These are phyloP conservation scores for Leishmania tarentolae DNA, from an alignment of 208 protist species.

Conservation along the genomic window DNA sequence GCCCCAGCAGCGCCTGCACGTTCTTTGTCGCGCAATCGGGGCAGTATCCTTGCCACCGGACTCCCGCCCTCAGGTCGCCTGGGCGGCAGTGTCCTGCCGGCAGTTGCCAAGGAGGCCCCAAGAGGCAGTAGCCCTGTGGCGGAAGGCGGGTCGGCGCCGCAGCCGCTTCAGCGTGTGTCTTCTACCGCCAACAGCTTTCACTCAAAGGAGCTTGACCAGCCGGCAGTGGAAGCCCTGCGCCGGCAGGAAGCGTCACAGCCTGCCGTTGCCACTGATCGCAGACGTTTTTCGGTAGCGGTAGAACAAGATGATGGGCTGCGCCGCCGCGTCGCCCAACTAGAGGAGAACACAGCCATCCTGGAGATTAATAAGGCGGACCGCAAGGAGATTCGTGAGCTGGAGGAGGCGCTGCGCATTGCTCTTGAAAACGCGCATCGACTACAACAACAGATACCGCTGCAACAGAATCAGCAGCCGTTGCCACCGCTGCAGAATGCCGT, in stretches of 20 bases:
- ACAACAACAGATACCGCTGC: neutral
- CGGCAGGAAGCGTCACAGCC: constrained; percentile 32
- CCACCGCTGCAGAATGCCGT: neutral
- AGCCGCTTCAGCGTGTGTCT: neutral
- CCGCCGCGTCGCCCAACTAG: constrained; percentile 67
- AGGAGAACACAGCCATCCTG: constrained; percentile 71
- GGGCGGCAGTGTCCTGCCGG: constrained; percentile 9
- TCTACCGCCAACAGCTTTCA: neutral
- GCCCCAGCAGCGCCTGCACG: neutral
- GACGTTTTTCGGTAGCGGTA: constrained; percentile 44
- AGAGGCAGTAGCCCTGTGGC: constrained; percentile 6
- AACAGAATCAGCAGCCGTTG: constrained; percentile 3
- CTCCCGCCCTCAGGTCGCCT: constrained; percentile 30
- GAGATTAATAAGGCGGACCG: constrained; percentile 84
- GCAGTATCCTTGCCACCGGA: neutral
- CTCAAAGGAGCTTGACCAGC: constrained; percentile 33
- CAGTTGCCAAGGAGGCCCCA: constrained; percentile 9
- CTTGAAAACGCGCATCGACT: constrained; percentile 6
- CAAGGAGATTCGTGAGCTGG: constrained; percentile 58
- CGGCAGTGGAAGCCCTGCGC: constrained; percentile 47
- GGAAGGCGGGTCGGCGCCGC: neutral
- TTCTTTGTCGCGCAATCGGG: constrained; percentile 8
- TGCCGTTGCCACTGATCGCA: neutral
- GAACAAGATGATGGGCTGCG: constrained; percentile 57
- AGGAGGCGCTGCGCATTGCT: constrained; percentile 46